Conservation (phyloP, 148 eudicot species). For the Amaranthus hypochondriacus region DNA sequence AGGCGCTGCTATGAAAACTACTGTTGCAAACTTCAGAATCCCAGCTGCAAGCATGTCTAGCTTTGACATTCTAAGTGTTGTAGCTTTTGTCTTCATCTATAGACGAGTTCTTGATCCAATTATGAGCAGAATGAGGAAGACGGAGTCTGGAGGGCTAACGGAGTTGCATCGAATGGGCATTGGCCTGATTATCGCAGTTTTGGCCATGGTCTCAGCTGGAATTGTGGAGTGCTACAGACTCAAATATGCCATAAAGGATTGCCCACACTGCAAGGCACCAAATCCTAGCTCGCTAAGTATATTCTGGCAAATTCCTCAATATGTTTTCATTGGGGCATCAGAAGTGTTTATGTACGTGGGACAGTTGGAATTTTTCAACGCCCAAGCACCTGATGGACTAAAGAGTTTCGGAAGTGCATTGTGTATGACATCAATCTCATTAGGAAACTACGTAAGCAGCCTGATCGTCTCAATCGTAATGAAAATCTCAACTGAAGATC, state of each 20-base stretch:
- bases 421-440: conserved; percentile 88
- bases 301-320: conserved; percentile 94
- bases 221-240: conserved; percentile 47
- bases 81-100: conserved; percentile 50
- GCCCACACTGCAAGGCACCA: conserved; percentile 31
- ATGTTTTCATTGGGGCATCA: conserved; percentile 70
- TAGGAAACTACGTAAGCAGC: conserved; percentile 86
- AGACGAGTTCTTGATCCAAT: conserved; percentile 52
- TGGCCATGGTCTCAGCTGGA: conserved; percentile 60
- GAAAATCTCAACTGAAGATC: conserved; percentile 62
- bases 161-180: conserved; percentile 69
- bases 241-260: conserved; percentile 24
- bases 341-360: conserved; percentile 96
- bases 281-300: conserved; percentile 62
- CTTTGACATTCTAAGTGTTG: conserved; percentile 67
- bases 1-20: conserved; percentile 65
- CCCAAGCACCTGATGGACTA: conserved; percentile 82
- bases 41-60: conserved; percentile 84
- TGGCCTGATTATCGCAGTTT: conserved; percentile 48
- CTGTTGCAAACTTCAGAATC: conserved; percentile 37
- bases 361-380: conserved; percentile 87
- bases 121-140: conserved; percentile 28
- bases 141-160: conserved; percentile 28
- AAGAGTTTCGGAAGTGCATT: conserved; percentile 95
- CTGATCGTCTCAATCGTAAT: conserved; percentile 67